A percentile compares a stretch with the other conserved stretches of the same genome.
Conservation (phyloP, 2,329 filamentous ascomycete species). For the Venturiaceae sp. region DNA sequence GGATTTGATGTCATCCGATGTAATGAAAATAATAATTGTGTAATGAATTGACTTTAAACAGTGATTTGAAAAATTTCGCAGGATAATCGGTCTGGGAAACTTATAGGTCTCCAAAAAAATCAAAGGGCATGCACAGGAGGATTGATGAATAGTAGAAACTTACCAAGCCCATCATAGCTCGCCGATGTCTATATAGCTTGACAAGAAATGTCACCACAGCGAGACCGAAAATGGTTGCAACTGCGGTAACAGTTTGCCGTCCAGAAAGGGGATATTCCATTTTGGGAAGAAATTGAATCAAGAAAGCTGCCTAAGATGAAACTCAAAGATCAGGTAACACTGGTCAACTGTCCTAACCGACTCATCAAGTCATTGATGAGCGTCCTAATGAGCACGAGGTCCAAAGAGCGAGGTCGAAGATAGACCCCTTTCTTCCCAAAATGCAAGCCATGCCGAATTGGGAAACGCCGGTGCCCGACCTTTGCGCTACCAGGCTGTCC, state of each 20-base stretch:
- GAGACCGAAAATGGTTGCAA: background rate
- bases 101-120: no score
- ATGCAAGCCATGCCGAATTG: background rate
- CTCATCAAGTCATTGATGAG: background rate
- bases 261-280: background rate
- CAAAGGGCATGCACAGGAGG: no score
- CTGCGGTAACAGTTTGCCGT: background rate
- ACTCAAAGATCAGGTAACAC: no score
- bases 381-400: background rate
- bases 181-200: background rate
- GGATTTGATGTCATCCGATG: no score
- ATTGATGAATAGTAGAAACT: no score
- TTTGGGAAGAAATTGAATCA: background rate
- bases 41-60: no score
- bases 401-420: background rate
- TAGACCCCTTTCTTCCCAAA: background rate
- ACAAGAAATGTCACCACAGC: background rate
- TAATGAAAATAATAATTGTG: no score
- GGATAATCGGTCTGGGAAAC: no score
- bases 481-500: no score
- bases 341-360: no score
- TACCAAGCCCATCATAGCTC: constrained; percentile 5
- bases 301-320: no score
- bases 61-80: no score
- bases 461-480: background rate